Evolutionary conservation across 1,139 yeast species (phyloP), one percentile per base, ranked within the genome.

Genomic region (Taphrina communis): DNA sequence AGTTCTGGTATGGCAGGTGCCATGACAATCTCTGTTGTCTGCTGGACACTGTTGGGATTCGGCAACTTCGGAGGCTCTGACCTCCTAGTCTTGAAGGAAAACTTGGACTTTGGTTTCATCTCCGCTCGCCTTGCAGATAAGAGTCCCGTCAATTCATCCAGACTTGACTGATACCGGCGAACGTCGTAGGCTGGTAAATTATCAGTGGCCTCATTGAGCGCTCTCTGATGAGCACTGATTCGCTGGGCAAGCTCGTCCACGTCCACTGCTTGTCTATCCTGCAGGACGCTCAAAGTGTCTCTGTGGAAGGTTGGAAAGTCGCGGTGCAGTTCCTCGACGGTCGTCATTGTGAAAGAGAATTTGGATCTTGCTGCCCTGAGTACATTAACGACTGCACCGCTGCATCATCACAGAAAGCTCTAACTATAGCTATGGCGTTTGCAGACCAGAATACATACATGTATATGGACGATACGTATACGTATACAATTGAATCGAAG

Each of bases 121-220:
- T 19, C 48, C 38, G 17, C 44, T n/a, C 31, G 44, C 17, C 41
- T 21, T 4, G 51, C n/a, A 0, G 51, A 21, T 11, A 55, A 14
- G 9, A 25, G 35, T 25, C 36, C 14, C 5, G 38, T 11, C n/a
- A 63, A 39, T 14, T 55, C 61, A 21, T 38, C 55, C 11, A 63
- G 56, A 38, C 17, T 46, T 4, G 39, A 50, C 52, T 63, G 67
- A 38, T 63, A 63, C 11, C 61, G 50, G 0, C 61, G 19, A 6
- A 63, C 25, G 31, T 63, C 67, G 21, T 55, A 63, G 14, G 67
- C 55, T 12, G 67, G 48, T n/a, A 63, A 42, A 5, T 56, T 35
- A 17, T 31, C 44, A 36, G 59, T 38, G 14, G 53, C n/a, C 42
- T 63, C 67, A 19, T 42, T 63, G 7, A 63, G 55, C 2, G 44